Conservation (phyloP, 345 rosid genomes). For the Lepidium sativum region DNA sequence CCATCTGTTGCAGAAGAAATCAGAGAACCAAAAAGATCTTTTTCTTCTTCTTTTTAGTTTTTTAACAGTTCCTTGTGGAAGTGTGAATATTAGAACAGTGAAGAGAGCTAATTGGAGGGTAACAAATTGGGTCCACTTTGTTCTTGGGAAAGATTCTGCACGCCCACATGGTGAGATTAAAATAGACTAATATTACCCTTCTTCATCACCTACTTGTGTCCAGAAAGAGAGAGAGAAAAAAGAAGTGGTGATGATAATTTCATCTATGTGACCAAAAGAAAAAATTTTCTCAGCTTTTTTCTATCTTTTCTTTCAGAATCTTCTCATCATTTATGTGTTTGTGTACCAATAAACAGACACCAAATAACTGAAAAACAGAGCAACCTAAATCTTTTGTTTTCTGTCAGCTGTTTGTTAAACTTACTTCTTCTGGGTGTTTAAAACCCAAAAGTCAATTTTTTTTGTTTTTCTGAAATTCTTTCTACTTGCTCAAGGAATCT, state of each 20-base stretch:
- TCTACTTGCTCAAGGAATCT: conserved; percentile 25
- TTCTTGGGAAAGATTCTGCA: conserved; percentile 36
- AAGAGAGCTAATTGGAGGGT: conserved; percentile 24
- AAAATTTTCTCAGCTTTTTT: conserved; percentile 11
- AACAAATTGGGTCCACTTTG: conserved; percentile 29
- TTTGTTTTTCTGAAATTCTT: background rate
- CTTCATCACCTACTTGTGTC: conserved; percentile 29
- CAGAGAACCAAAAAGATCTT: conserved; percentile 9
- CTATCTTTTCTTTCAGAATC: background rate
- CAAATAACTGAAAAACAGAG: conserved; percentile 16
- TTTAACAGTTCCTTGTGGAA: background rate
- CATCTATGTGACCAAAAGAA: background rate
- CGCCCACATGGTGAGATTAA: conserved; percentile 31
- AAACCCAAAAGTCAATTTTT: conserved; percentile 16
- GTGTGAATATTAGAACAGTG: conserved; percentile 15
- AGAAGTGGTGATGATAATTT: conserved; percentile 20
- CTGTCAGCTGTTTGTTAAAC: conserved; percentile 10
- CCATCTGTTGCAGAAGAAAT: conserved; percentile 17
- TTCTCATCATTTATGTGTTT: conserved; percentile 13
- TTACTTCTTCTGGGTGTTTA: conserved; percentile 16
- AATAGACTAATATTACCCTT: conserved; percentile 21
- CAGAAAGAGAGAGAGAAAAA: conserved; percentile 4
- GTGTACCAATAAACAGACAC: conserved; percentile 14
- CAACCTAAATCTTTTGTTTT: conserved; percentile 2
- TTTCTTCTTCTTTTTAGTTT: background rate